Evolutionary conservation across 257 asterid genomes (phyloP).

Genomic region (Solanum chmielewskii): DNA sequence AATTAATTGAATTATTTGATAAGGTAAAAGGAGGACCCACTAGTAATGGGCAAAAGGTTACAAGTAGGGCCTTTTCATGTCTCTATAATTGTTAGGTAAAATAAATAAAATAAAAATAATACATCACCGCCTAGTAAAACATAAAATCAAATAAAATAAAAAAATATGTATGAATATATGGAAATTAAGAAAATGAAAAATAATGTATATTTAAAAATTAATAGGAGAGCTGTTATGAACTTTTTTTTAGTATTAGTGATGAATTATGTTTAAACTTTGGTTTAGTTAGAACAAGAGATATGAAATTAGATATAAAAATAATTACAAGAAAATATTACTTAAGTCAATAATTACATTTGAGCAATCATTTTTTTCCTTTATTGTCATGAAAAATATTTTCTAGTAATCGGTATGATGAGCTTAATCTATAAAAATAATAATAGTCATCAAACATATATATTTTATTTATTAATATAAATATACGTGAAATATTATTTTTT

Average conservation of each 20-base stretch:
- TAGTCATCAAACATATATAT: not conserved
- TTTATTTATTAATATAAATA: no score
- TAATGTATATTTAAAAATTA: not conserved
- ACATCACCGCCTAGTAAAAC: not conserved
- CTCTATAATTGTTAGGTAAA: not conserved
- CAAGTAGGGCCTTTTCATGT: conserved; percentile 17
- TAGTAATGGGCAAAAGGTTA: conserved; percentile 11
- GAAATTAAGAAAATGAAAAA: not conserved
- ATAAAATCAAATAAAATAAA: not conserved
- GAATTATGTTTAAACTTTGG: not conserved
- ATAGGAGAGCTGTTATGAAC: not conserved
- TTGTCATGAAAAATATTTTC: not conserved
- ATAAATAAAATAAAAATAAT: not conserved
- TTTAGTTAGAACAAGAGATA: not conserved
- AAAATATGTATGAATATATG: not conserved
- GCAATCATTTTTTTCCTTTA: not conserved
- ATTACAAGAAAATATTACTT: not conserved
- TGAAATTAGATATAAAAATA: not conserved
- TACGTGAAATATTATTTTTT: no score
- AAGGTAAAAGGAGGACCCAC: not conserved
- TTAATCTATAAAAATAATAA: no score
- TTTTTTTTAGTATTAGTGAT: not conserved
- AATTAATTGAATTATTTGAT: conserved; percentile 2
- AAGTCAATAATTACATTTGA: not conserved
- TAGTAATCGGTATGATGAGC: not conserved